Conservation (phyloP, 2,329 filamentous ascomycete species). For the Aureobasidium vineae region DNA sequence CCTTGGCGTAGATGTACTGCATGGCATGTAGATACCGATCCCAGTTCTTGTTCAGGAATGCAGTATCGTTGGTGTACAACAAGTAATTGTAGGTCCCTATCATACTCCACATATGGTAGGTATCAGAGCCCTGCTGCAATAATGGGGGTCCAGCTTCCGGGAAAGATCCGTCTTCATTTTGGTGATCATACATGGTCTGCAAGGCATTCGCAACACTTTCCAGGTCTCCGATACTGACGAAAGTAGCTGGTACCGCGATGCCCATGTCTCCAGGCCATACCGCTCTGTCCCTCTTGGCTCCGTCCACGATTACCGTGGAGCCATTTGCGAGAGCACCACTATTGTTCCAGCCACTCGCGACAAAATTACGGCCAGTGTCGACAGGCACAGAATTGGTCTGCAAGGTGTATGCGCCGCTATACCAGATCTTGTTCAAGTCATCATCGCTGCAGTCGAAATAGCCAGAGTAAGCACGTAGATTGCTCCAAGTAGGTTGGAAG, state of each 20-base stretch:
- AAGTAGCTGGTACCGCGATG: slow-evolving; percentile 47
- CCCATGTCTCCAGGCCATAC: slow-evolving; percentile 53
- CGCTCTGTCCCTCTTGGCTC: slow-evolving; percentile 42
- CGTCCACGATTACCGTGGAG: slow-evolving; percentile 41
- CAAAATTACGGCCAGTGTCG: slow-evolving; percentile 37
- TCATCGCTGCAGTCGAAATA: slow-evolving; percentile 43
- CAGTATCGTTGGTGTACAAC: slow-evolving; percentile 54
- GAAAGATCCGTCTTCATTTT: slow-evolving; percentile 40
- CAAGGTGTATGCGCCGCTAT: slow-evolving; percentile 49
- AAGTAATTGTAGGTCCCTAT: slow-evolving; percentile 60
- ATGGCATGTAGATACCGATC: slow-evolving; percentile 51
- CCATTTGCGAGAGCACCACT: slow-evolving; percentile 39
- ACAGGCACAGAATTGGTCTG: slow-evolving; percentile 41
- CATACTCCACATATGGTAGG: slow-evolving; percentile 53
- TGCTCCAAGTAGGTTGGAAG: slow-evolving; percentile 53
- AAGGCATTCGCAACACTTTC: slow-evolving; percentile 51
- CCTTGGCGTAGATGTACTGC: slow-evolving; percentile 47
- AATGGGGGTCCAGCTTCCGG: slow-evolving; percentile 45
- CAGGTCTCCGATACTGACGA: slow-evolving; percentile 47
- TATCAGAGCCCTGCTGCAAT: slow-evolving; percentile 35
- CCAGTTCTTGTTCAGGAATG: slow-evolving; percentile 52
- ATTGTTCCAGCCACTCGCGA: slow-evolving; percentile 38
- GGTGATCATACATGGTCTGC: slow-evolving; percentile 49
- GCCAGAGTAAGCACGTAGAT: slow-evolving; percentile 42
- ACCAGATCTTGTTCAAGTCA: slow-evolving; percentile 58